A percentile compares a stretch with the other conserved stretches of the same genome.
These are phyloP conservation scores for Phragmites australis DNA, from an alignment of 176 grass and related monocot genomes.

Conservation along the genomic window DNA sequence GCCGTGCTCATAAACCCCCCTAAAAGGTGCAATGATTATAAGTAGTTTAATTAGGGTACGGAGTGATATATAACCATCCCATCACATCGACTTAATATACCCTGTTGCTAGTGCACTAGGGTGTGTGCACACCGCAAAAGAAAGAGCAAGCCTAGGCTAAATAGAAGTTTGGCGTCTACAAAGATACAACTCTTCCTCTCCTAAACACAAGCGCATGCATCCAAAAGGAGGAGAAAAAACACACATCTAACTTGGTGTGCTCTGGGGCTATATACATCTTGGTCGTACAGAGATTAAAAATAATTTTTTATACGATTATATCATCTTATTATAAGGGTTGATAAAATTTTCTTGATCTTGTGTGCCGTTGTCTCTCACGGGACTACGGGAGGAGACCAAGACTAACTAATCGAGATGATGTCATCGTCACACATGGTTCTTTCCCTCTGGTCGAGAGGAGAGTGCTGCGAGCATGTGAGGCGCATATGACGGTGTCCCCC, in stretches of 20 bases:
- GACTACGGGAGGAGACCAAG: not conserved
- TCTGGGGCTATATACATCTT: too few relatives aligned
- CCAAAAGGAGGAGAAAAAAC: not conserved
- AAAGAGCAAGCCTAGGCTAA: not conserved
- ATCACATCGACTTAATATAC: too few relatives aligned
- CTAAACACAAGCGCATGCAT: not conserved
- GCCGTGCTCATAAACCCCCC: not conserved
- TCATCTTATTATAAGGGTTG: too few relatives aligned
- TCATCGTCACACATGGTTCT: not conserved
- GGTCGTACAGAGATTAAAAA: too few relatives aligned
- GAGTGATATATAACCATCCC: not conserved
- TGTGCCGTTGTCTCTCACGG: too few relatives aligned
- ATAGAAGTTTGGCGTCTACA: not conserved
- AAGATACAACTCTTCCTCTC: not conserved
- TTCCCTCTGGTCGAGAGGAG: slow-evolving; percentile 5
- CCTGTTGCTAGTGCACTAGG: too few relatives aligned
- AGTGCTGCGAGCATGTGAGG: slow-evolving; percentile 47
- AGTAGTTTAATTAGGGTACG: not conserved
- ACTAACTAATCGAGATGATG: not conserved
- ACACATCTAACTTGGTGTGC: not conserved
- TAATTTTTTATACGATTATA: too few relatives aligned
- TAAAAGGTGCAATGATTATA: slow-evolving; percentile 19
- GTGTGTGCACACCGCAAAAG: too few relatives aligned
- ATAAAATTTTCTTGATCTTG: too few relatives aligned
- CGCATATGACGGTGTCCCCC: slow-evolving; percentile 35